A percentile compares a stretch with the other conserved stretches of the same genome.
Evolutionary conservation across 169 alveolate species (phyloP).

Genomic region (Eimeria praecox): DNA sequence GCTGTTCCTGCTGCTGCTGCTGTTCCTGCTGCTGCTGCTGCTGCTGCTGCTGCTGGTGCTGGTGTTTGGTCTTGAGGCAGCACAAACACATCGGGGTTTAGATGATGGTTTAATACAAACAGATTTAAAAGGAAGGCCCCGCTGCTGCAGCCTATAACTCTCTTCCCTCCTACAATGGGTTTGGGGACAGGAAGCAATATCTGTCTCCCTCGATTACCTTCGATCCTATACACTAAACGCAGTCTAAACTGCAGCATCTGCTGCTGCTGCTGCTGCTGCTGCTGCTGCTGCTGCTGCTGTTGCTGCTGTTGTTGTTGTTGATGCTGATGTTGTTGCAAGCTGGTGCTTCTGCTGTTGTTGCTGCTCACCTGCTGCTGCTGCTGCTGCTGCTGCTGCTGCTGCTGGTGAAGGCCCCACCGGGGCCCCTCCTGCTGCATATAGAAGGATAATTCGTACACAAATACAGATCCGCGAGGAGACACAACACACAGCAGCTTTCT

Average conservation of each 20-base stretch:
- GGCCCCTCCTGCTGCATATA: no score
- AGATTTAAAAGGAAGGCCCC: conserved; percentile 13
- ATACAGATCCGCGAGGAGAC: conserved; percentile 4
- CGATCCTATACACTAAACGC: conserved; percentile 52
- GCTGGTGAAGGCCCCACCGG: no score
- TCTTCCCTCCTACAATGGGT: conserved; percentile 26
- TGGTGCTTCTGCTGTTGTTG: no score
- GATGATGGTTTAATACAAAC: neutral
- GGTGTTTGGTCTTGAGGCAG: neutral
- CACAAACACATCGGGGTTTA: conserved; percentile 23
- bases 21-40: no score
- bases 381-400: conserved; percentile 50
- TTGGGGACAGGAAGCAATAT: conserved; percentile 4
- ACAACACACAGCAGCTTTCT: conserved; percentile 27
- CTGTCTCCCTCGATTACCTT: conserved; percentile 61
- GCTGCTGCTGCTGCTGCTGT: conserved; percentile 1
- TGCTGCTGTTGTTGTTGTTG: no score
- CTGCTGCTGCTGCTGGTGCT: no score
- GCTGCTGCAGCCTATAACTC: conserved; percentile 67
- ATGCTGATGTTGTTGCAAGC: no score
- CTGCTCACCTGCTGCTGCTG: conserved; percentile 33
- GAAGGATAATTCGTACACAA: conserved; percentile 34
- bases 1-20: neutral
- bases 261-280: conserved; percentile 50
- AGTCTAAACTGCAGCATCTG: conserved; percentile 44